Conservation (phyloP, 768 basidiomycete species). For the Termitomyces sp. region DNA sequence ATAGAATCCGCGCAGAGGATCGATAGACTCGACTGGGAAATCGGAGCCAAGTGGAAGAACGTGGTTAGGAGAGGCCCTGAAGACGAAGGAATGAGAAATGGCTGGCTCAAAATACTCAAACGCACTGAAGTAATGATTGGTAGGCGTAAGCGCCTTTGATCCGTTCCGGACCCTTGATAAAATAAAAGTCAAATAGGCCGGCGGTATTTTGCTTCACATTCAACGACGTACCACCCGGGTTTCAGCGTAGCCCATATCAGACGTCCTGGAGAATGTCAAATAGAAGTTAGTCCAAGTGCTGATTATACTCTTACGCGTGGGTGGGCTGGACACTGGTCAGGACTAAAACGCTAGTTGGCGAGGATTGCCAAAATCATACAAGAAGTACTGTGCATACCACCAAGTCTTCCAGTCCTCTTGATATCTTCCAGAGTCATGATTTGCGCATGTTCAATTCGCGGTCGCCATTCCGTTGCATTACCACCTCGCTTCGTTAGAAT, state of each 20-base stretch:
- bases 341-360: slow-evolving; percentile 37
- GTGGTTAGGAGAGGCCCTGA: slow-evolving; percentile 43
- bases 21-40: slow-evolving; percentile 89
- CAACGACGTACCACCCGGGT: slow-evolving; percentile 50
- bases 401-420: slow-evolving; percentile 59
- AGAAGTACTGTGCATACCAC: slow-evolving; percentile 42
- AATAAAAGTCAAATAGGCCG: neutral
- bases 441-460: slow-evolving; percentile 91
- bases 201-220: neutral
- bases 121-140: slow-evolving; percentile 63
- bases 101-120: neutral
- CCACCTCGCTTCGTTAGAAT: slow-evolving; percentile 35
- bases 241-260: slow-evolving; percentile 93
- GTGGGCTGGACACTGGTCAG: slow-evolving; percentile 92
- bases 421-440: slow-evolving; percentile 73
- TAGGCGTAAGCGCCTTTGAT: slow-evolving; percentile 91
- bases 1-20: slow-evolving; percentile 86
- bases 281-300: neutral
- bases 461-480: slow-evolving; percentile 47
- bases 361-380: neutral
- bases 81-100: neutral
- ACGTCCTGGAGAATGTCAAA: slow-evolving; percentile 45
- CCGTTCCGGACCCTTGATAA: slow-evolving; percentile 46
- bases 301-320: slow-evolving; percentile 59
- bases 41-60: slow-evolving; percentile 84